Conservation (phyloP, 2,329 filamentous ascomycete species). For the Fusarium sp. region DNA sequence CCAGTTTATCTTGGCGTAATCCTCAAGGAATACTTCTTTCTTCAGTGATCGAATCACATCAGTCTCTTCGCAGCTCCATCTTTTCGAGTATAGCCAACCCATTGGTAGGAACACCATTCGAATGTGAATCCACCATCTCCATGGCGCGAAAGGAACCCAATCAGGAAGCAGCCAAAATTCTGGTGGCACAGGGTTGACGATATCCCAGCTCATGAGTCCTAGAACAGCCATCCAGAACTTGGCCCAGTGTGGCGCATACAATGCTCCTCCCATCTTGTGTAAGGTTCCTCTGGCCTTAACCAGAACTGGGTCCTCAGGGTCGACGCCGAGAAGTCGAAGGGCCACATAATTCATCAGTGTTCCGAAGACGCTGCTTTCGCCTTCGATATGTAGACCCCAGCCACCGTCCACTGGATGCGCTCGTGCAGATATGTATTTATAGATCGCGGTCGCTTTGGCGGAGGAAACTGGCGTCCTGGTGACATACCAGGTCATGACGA, state of each 20-base stretch:
- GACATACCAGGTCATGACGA: constrained; percentile 87
- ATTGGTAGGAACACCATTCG: constrained; percentile 96
- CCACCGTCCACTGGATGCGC: constrained; percentile 91
- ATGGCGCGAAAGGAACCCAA: constrained; percentile 88
- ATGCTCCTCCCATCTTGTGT: constrained; percentile 85
- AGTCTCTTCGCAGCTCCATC: constrained; percentile 80
- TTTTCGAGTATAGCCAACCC: constrained; percentile 87
- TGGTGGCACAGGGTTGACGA: constrained; percentile 92
- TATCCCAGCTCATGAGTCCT: constrained; percentile 86
- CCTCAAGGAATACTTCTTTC: constrained; percentile 83
- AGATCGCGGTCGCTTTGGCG: constrained; percentile 86
- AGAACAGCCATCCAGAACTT: constrained; percentile 94
- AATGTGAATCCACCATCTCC: constrained; percentile 98
- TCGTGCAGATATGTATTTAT: constrained; percentile 87
- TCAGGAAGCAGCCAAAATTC: constrained; percentile 94
- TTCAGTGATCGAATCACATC: constrained; percentile 76
- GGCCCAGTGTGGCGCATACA: constrained; percentile 90
- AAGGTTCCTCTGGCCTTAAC: constrained; percentile 83
- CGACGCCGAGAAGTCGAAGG: constrained; percentile 82
- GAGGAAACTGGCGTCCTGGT: constrained; percentile 87
- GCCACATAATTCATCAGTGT: constrained; percentile 87
- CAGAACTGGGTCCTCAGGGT: constrained; percentile 85
- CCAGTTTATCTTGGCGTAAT: constrained; percentile 83
- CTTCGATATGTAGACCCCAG: constrained; percentile 96
- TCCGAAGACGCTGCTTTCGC: constrained; percentile 89